Conservation (phyloP, 306 rosid species). For the Lathyrus aphaca region DNA sequence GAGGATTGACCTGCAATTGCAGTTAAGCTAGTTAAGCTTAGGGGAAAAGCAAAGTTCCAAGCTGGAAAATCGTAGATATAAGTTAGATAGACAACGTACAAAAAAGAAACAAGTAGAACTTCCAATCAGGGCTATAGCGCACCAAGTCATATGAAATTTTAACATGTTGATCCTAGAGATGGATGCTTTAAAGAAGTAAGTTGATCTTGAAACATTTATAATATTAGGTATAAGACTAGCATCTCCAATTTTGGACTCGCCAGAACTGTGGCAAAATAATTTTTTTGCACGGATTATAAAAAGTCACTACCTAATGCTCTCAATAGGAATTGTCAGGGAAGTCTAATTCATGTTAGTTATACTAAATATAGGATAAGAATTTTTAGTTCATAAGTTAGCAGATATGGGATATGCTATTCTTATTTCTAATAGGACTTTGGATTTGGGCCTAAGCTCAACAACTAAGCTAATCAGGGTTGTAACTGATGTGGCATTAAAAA, state of each 20-base stretch:
- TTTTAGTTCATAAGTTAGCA: neutral
- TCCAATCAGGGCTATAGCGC: neutral
- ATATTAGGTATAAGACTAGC: neutral
- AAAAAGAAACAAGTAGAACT: neutral
- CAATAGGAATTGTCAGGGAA: neutral
- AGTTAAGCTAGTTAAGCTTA: neutral
- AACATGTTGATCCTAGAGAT: neutral
- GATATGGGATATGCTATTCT: neutral
- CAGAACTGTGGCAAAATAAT: neutral
- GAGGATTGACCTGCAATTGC: conserved; percentile 19
- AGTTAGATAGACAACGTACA: conserved; percentile 16
- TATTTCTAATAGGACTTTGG: neutral
- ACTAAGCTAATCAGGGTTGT: no score
- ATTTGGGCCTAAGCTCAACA: no score
- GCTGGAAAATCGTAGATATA: neutral
- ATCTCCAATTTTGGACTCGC: neutral
- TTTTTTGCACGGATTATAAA: no score
- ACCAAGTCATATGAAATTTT: neutral
- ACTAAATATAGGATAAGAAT: neutral
- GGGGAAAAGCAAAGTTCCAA: neutral
- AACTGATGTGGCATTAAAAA: no score
- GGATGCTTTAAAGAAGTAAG: neutral
- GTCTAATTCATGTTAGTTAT: neutral
- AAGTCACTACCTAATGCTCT: neutral
- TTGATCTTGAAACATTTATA: neutral